Evolutionary conservation across 225 moss, liverwort and hornwort genomes (phyloP), one percentile per base, ranked within the genome.

Genomic region (Bryoerythrophyllum caledonicum): DNA sequence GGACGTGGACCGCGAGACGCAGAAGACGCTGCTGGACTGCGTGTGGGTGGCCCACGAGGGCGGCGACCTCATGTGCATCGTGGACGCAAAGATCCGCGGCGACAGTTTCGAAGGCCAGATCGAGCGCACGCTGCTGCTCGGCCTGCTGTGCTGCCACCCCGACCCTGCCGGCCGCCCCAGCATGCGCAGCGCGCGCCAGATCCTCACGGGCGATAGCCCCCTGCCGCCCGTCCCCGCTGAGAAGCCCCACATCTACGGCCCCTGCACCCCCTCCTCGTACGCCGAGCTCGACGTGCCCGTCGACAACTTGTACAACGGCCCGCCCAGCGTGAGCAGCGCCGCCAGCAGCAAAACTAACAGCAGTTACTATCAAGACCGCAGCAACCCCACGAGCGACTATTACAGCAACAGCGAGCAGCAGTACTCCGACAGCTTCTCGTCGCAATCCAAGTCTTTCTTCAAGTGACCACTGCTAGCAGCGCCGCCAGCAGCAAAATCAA

Each of bases 11-110:
- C 16, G 67, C 1, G 71, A 38, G 19, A 80, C 88, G 28, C 82
- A 83, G 34, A 82, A 73, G 56, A 2, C 84, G 32, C 76, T 92
- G 1, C 67, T 91, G 9, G 84, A 95, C 35, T 92, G 91, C 70
- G 82, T 93, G 0, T 85, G 87, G 79, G 2, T 44, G 21, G 77
- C 90, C 10, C 79, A 86, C 7, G 65, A 67, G 0, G 75, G 60
- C 11, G 79, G 82, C 4, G 84, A 76, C 54, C 77, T 91, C 19
- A 46, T 82, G 0, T 78, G 81, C 25, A 84, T 82, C 16, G 78
- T 79, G 67, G 91, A 86, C 34, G 2, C 71, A 10, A 79, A 86
- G 65, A 81, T 86, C 13, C 54, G 78, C 4, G 73, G 78, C 10
- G 78, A 79, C 6, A 44, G 60, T 0, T 37, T 71, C 2, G 67